These are phyloP conservation scores for Botryotinia narcissicola DNA, from an alignment of 2,329 filamentous ascomycete genomes.

Conservation along the genomic window DNA sequence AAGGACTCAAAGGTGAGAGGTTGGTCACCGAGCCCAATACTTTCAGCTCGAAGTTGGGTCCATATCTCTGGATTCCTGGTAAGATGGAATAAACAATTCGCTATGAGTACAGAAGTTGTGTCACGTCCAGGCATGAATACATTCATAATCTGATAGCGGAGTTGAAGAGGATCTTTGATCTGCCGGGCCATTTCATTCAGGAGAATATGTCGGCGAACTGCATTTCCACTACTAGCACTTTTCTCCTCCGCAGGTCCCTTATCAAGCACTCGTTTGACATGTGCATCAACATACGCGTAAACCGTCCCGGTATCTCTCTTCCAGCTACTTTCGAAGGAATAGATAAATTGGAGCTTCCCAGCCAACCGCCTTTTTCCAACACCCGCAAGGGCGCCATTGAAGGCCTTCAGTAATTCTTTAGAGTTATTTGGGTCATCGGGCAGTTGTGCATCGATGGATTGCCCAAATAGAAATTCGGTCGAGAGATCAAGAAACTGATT, in stretches of 20 bases:
- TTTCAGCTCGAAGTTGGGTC: constrained; percentile 43
- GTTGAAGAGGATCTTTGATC: constrained; percentile 42
- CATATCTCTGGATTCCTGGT: background rate
- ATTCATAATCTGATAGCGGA: constrained; percentile 43
- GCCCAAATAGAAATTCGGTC: constrained; percentile 13
- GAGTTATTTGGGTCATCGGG: constrained; percentile 6
- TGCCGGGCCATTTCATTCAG: constrained; percentile 53
- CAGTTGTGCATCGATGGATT: background rate
- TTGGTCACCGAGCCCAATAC: constrained; percentile 32
- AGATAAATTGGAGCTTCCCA: background rate
- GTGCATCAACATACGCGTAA: constrained; percentile 47
- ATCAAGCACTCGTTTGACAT: constrained; percentile 42
- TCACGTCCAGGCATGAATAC: constrained; percentile 56
- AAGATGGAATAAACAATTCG: background rate
- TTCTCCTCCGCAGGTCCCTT: constrained; percentile 27
- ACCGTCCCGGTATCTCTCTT: constrained; percentile 37
- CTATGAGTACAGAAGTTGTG: constrained; percentile 44
- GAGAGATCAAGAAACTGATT: constrained; percentile 5
- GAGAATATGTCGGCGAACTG: constrained; percentile 47
- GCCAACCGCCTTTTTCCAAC: background rate
- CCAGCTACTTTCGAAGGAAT: constrained; percentile 2
- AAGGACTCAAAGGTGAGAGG: constrained; percentile 22
- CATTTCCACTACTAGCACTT: constrained; percentile 35
- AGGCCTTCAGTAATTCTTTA: background rate
- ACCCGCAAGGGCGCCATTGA: constrained; percentile 3